Base-by-base conservation (phyloP, 75 land plant genomes). In the Selaginella moellendorffii region DNA sequence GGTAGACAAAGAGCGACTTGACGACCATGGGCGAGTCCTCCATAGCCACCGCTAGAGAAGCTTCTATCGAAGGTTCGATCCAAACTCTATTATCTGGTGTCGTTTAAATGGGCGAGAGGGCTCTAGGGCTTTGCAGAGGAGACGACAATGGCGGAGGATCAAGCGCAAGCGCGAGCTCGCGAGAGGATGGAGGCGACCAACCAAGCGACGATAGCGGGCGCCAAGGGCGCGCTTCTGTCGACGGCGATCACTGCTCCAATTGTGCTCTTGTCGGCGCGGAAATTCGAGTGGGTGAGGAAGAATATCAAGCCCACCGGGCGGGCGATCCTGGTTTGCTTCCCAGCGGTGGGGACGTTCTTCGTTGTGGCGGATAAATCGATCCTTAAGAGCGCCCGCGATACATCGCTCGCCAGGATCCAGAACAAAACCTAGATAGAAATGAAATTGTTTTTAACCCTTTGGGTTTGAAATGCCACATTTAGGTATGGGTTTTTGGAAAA, bases 1-100 rank as follows among this genome's bases (percentile, higher is more conserved):
- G 97, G 65, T 91, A 91, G 1, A 91, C 63, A 63, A 69, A 82
- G 28, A 91, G 67, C 23, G 76, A 68, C 21, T 71, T 63, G 22
- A 89, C 82, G 19, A n/a, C n/a, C n/a, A n/a, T n/a, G n/a, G n/a
- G n/a, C n/a, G n/a, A n/a, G n/a, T n/a, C n/a, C n/a, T n/a, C n/a
- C n/a, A n/a, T n/a, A n/a, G n/a, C n/a, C n/a, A n/a, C n/a, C n/a
- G n/a, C n/a, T n/a, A n/a, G n/a, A n/a, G n/a, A n/a, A n/a, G n/a
- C n/a, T n/a, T n/a, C n/a, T n/a, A n/a, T n/a, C n/a, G n/a, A n/a
- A n/a, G n/a, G n/a, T n/a, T n/a, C n/a, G n/a, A n/a, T n/a, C n/a
- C n/a, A n/a, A n/a, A n/a, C n/a, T n/a, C n/a, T n/a, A n/a, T n/a
- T n/a, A n/a, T n/a, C n/a, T n/a, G n/a, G n/a, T n/a, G n/a, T 36